Base-by-base conservation (phyloP, 495 filamentous ascomycete species). In the Penicillium cataractarum region DNA sequence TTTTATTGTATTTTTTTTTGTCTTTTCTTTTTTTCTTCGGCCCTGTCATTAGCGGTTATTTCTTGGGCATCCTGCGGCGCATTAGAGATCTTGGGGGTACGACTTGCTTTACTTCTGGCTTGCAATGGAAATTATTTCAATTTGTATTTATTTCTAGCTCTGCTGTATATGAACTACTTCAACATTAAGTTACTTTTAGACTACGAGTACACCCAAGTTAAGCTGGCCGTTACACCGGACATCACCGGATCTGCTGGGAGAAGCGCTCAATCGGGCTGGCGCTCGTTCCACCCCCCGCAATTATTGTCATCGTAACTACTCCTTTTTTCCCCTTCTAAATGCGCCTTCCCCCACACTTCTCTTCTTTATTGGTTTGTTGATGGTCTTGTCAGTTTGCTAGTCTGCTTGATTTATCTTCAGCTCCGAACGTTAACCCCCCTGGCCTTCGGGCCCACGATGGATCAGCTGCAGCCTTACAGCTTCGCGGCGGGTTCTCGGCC, bases 401-500 rank as follows among this genome's bases (percentile, higher is more conserved):
- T 55, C 63, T 58, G 56, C 51, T 51, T 32, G 31, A 22, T 50
- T 17, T 35, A 33, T 53, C 50, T 49, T 32, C 31, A 22, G 29
- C 52, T 39, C 26, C 50, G 19, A 21, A 49, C 32, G 31, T 37
- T 50, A 17, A 26, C 48, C 52, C 32, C 58, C 58, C 55, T 66
- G 63, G 65, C 60, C 64, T 62, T 64, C 63, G 70, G 65, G 64
- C 67, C 70, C 62, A 70, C 33, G 62, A 72, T 73, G 71, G 71
- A 73, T 58, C 62, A 70, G 57, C 65, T 66, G 58, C 70, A 68
- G 58, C 55, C 66, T n/a, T 71, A 65, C 48, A 65, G 61, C 39
- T 65, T 63, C 27, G 50, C 62, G 33, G 57, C 49, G 46, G 61
- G 60, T 60, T 58, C 61, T 71, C 61, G 53, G 42, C 40, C 60